A percentile compares a stretch with the other conserved stretches of the same genome.
Evolutionary conservation across 768 basidiomycete genomes (phyloP).

Genomic region (Termitomyces sp.): DNA sequence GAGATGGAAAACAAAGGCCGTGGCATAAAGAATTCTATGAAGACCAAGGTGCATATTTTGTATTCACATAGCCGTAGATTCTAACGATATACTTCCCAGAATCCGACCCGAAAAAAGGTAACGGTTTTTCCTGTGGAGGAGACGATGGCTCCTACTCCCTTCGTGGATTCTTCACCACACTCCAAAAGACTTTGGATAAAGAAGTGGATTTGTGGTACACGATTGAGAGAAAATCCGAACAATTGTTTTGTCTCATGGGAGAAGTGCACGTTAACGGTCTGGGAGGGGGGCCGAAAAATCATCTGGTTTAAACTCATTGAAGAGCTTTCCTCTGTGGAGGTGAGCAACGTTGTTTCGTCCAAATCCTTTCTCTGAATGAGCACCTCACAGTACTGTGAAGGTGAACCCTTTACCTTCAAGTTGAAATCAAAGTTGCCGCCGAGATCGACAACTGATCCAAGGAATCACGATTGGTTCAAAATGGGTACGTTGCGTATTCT

Average conservation of each 20-base stretch:
- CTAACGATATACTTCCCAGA: neutral
- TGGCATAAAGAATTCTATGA: constrained; percentile 13
- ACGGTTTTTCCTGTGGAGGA: neutral
- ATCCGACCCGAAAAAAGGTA: neutral
- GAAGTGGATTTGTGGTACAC: neutral
- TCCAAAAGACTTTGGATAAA: neutral
- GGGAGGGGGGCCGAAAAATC: neutral
- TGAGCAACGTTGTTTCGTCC: neutral
- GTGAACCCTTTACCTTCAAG: neutral
- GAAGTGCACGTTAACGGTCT: neutral
- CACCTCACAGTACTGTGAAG: neutral
- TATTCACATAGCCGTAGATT: neutral
- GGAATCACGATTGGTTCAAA: constrained; percentile 3
- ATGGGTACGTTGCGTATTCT: constrained; percentile 4
- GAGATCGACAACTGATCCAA: neutral
- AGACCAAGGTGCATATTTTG: constrained; percentile 10
- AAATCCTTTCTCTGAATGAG: neutral
- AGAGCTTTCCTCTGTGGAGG: neutral
- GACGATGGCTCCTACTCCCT: neutral
- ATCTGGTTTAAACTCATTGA: neutral
- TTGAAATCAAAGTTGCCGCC: neutral
- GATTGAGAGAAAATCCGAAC: neutral
- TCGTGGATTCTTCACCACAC: neutral
- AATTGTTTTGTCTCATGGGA: constrained; percentile 3
- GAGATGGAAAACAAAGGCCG: neutral